Evolutionary conservation across 2,329 filamentous ascomycete genomes (phyloP).

Genomic region (Paracamarosporium sp.): DNA sequence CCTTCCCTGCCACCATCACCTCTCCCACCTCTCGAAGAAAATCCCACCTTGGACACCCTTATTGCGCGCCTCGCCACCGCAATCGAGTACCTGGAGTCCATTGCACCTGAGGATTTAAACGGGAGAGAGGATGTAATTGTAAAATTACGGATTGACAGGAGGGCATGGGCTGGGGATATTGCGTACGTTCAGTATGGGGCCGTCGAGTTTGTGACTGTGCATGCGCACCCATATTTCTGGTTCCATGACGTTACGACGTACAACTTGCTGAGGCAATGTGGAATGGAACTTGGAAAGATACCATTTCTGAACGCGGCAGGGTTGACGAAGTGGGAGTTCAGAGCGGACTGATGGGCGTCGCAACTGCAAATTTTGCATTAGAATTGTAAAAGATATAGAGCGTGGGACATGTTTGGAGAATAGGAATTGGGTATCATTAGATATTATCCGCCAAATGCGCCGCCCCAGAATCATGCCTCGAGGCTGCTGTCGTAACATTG

Average conservation of each 20-base stretch:
- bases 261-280: slow-evolving; percentile 65
- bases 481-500: not conserved
- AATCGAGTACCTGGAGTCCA: slow-evolving; percentile 53
- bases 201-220: slow-evolving; percentile 56
- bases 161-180: slow-evolving; percentile 18
- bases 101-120: slow-evolving; percentile 52
- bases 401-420: not conserved
- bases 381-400: not conserved
- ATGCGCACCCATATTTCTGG: slow-evolving; percentile 66
- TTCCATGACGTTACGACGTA: slow-evolving; percentile 70
- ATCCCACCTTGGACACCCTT: slow-evolving; percentile 59
- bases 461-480: not conserved
- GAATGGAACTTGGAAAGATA: slow-evolving; percentile 66
- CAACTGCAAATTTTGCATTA: not conserved
- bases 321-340: not conserved
- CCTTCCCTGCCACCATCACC: slow-evolving; percentile 37
- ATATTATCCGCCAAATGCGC: slow-evolving; percentile 8
- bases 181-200: slow-evolving; percentile 51
- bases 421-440: slow-evolving; percentile 17
- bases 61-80: slow-evolving; percentile 56
- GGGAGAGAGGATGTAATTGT: slow-evolving; percentile 52
- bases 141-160: slow-evolving; percentile 32
- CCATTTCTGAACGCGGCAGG: slow-evolving; percentile 57
- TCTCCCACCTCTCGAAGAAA: slow-evolving; percentile 46
- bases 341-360: not conserved